These are phyloP conservation scores for Coemansia sp. DNA, from an alignment of 192 early-diverging fungal genomes.

Conservation along the genomic window DNA sequence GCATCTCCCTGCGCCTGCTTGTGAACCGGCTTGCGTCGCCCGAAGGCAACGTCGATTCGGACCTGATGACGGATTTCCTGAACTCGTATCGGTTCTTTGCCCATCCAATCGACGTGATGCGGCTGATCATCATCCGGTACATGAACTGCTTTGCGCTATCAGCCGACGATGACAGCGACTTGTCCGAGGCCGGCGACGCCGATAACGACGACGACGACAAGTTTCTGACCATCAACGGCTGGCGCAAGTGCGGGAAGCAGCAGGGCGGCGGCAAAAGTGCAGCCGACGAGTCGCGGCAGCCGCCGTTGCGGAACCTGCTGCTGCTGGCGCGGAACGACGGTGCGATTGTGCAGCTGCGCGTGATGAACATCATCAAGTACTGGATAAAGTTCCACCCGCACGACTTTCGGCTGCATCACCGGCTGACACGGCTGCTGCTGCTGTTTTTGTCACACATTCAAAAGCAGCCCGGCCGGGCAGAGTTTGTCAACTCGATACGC, in stretches of 20 bases:
- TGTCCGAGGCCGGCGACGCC: conserved; percentile 11
- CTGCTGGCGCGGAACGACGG: conserved; percentile 42
- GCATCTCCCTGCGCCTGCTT: conserved; percentile 46
- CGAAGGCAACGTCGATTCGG: conserved; percentile 56
- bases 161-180: conserved; percentile 9
- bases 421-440: conserved; percentile 45
- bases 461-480: conserved; percentile 48
- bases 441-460: conserved; percentile 52
- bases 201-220: conserved; percentile 10
- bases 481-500: conserved; percentile 50
- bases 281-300: conserved; percentile 3
- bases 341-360: conserved; percentile 66
- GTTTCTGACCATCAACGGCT: conserved; percentile 45
- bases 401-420: conserved; percentile 51
- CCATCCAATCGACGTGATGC: conserved; percentile 60
- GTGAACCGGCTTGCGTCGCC: conserved; percentile 55
- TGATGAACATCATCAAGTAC: conserved; percentile 82
- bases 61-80: conserved; percentile 63
- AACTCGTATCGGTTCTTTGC: conserved; percentile 68
- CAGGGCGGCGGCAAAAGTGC: conserved; percentile 1
- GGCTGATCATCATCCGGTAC: conserved; percentile 62
- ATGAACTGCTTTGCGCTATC: conserved; percentile 52
- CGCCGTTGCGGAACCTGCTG: conserved; percentile 11
- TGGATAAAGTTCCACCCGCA: conserved; percentile 85
- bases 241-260: conserved; percentile 10